Evolutionary conservation across 805 yeast species (phyloP), one percentile per base, ranked within the genome.

Genomic region (Myxozyma geophila): DNA sequence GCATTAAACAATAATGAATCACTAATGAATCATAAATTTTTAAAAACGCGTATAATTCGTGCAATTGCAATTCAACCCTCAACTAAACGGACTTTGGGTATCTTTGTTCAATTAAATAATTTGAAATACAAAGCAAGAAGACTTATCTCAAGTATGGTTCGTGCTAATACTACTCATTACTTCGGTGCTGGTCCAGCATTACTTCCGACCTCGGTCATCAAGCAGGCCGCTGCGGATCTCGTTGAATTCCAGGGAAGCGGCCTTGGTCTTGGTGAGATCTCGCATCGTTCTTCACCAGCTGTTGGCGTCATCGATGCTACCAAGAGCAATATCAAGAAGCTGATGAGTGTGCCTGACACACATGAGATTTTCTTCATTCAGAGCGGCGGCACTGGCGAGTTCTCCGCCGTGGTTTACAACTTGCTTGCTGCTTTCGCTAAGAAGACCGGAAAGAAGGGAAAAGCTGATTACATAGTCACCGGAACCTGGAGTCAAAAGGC

Each of bases 171-270:
- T 19, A 54, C 59, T 7, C 62, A 63, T 37, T 90, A 95, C 75
- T 95, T 91, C 73, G 99, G 98, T 62, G 98, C 99, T n/a, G 99
- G 99, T 13, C 99, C 99, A 54, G 99, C 99, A 0, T 82, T 87
- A 58, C 81, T 95, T 50, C 98, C 98, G 40, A 86, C 93, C 2
- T 73, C 77, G 3, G 98, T 93, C 1, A 82, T 95, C 59, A 87
- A 90, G 77, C 87, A 90, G 78, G 97, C 98, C 5, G 96, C 98
- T 1, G 74, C 76, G 39, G 98, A 95, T 74, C 80, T 95, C 67
- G 74, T 95, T 66, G 84, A 86, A 72, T 95, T 84, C 77, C 79
- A 88, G 59, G 81, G 79, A 48, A 78, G 81, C 40, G 96, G 92
- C 35, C 81, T 95, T 62, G 99, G 99, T 50, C 82, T 91, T 53